Conservation (phyloP, 176 grass and related monocot genomes). For the Avena atlantica region DNA sequence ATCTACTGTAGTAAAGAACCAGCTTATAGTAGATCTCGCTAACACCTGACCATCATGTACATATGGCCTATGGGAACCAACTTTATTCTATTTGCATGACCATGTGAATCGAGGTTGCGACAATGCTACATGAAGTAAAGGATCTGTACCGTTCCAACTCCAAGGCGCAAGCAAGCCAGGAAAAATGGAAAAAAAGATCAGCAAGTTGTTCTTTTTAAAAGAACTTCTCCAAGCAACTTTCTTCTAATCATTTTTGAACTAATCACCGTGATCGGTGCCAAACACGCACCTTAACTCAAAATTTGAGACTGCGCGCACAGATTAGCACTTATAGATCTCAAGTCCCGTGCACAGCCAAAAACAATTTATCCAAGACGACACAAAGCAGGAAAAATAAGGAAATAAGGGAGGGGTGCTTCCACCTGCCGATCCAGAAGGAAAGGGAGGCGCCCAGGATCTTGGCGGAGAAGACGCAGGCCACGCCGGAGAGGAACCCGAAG, state of each 20-base stretch:
- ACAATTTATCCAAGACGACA: background rate
- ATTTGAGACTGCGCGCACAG: background rate
- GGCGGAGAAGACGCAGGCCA: constrained; percentile 90
- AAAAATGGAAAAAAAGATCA: background rate
- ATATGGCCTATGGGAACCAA: background rate
- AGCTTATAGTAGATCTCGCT: too few species aligned
- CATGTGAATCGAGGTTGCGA: background rate
- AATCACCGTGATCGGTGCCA: background rate
- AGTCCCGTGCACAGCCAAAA: background rate
- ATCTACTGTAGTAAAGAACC: background rate
- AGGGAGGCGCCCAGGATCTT: constrained; percentile 93
- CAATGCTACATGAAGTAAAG: constrained; percentile 14
- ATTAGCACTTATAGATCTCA: constrained; percentile 28
- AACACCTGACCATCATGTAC: too few species aligned
- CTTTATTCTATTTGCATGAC: background rate
- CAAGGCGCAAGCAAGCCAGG: background rate
- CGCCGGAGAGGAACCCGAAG: constrained; percentile 90
- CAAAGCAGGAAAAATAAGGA: background rate
- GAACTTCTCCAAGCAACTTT: background rate
- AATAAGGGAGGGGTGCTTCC: background rate
- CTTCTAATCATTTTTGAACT: background rate
- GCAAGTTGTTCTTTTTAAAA: background rate
- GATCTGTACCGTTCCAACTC: constrained; percentile 25
- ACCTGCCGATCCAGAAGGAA: constrained; percentile 99
- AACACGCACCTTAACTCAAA: background rate